Conservation (phyloP, 306 rosid genomes). For the Prosopis cineraria region DNA sequence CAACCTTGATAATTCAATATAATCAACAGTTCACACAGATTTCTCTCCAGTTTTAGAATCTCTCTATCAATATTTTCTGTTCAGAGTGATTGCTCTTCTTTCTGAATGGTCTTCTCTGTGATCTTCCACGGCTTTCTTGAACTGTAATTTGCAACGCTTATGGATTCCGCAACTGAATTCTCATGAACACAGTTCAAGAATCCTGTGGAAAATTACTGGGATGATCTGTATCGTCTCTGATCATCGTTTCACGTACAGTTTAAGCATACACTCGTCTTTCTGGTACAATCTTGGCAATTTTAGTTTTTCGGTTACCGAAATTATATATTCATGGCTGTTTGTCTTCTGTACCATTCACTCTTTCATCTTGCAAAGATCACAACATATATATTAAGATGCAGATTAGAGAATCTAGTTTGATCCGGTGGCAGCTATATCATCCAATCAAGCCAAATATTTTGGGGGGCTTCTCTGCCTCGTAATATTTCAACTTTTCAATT, state of each 20-base stretch:
- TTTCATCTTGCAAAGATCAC: background rate
- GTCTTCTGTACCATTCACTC: background rate
- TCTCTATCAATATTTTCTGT: background rate
- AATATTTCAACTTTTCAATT: no score
- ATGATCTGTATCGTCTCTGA: background rate
- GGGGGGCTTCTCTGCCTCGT: no score
- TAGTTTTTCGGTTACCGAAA: background rate
- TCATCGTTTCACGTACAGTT: background rate
- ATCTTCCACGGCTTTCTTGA: slow-evolving; percentile 21
- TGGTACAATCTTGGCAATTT: no score
- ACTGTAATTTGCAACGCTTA: background rate
- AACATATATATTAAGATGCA: background rate
- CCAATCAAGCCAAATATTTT: background rate
- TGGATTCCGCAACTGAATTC: background rate
- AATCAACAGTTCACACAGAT: background rate
- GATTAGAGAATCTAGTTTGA: background rate
- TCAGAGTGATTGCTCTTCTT: no score
- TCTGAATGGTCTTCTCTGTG: slow-evolving; percentile 4
- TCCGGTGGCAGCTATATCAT: background rate
- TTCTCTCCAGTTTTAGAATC: background rate
- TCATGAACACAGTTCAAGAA: background rate
- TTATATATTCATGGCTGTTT: background rate
- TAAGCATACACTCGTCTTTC: background rate
- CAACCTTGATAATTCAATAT: background rate
- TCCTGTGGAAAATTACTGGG: background rate